A percentile compares a stretch with the other conserved stretches of the same genome.
These are phyloP conservation scores for Apiospora aurea DNA, from an alignment of 2,329 filamentous ascomycete genomes.

Conservation along the genomic window DNA sequence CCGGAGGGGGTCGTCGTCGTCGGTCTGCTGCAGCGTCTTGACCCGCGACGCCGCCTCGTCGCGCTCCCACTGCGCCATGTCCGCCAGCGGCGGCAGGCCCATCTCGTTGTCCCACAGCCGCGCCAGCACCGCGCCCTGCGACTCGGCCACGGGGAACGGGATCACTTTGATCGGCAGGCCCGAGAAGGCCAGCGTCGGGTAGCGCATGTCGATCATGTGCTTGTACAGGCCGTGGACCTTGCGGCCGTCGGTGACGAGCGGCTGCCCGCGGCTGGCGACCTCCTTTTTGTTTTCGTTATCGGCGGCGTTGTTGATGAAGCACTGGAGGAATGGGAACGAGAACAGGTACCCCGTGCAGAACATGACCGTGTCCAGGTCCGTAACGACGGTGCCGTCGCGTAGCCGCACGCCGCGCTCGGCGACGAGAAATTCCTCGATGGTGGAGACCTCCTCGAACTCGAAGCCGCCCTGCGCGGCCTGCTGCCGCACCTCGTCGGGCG, in stretches of 20 bases:
- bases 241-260: slow-evolving; percentile 67
- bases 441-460: slow-evolving; percentile 58
- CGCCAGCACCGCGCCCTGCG: slow-evolving; percentile 78
- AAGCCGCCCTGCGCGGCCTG: slow-evolving; percentile 52
- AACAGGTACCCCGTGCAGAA: slow-evolving; percentile 94
- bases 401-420: slow-evolving; percentile 69
- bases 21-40: slow-evolving; percentile 37
- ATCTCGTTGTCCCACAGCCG: slow-evolving; percentile 79
- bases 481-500: slow-evolving; percentile 35
- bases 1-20: neutral
- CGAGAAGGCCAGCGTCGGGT: slow-evolving; percentile 81
- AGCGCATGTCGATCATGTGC: slow-evolving; percentile 77
- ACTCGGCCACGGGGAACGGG: slow-evolving; percentile 84
- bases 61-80: slow-evolving; percentile 76
- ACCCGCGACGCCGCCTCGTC: slow-evolving; percentile 62
- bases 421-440: slow-evolving; percentile 64
- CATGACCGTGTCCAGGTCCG: slow-evolving; percentile 75
- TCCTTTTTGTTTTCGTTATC: neutral
- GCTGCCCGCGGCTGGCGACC: neutral
- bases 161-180: slow-evolving; percentile 82
- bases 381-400: slow-evolving; percentile 66
- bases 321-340: slow-evolving; percentile 74
- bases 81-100: slow-evolving; percentile 63
- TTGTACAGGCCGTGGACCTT: slow-evolving; percentile 77
- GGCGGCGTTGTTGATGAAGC: slow-evolving; percentile 36